Evolutionary conservation across 106 monocot genomes (phyloP).

Genomic region (Dioscorea zingiberensis): DNA sequence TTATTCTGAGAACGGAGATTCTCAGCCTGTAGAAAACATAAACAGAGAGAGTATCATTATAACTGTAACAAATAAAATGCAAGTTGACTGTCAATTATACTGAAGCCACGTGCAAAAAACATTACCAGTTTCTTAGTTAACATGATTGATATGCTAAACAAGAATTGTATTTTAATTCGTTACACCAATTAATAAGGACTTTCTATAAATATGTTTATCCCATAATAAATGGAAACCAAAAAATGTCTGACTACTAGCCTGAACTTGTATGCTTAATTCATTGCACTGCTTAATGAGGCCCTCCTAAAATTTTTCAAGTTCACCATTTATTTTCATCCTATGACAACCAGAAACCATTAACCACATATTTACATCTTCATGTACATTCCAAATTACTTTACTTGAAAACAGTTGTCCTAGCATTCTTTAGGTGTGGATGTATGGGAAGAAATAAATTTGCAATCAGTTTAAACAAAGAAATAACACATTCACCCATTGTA

Average conservation of each 20-base stretch:
- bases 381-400: no score
- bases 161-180: background rate
- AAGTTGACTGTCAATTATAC: no score
- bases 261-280: no score
- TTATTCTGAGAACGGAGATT: conserved; percentile 38
- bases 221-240: no score
- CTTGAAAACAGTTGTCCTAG: background rate
- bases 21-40: conserved; percentile 24
- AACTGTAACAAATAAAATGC: background rate
- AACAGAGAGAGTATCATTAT: background rate
- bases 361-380: background rate
- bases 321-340: background rate
- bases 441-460: background rate
- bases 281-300: no score
- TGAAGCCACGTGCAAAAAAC: no score
- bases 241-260: no score
- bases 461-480: background rate
- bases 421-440: background rate
- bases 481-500: background rate
- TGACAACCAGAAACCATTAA: background rate
- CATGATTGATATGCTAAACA: no score
- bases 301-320: background rate
- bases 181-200: background rate
- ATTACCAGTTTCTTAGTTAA: no score
- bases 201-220: no score